A percentile compares a stretch with the other conserved stretches of the same genome.
Evolutionary conservation across 352 stramenopile genomes (phyloP).

Genomic region (Phytopythium delawarense): DNA sequence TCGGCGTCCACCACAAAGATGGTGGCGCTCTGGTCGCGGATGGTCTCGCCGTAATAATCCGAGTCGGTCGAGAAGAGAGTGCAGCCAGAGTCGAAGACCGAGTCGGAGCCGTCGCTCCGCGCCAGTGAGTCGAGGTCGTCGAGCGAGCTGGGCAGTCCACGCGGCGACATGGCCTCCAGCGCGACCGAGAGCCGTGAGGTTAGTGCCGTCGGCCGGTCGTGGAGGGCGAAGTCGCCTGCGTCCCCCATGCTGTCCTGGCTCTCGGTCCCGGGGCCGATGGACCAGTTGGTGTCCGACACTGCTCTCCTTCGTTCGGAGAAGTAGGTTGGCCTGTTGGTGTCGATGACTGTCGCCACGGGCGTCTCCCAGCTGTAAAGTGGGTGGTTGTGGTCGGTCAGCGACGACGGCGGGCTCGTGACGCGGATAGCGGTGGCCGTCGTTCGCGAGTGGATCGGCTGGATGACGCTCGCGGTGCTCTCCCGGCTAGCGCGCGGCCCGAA

Average conservation of each 20-base stretch:
- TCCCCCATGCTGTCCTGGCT: conserved; percentile 14
- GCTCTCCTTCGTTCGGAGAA: conserved; percentile 7
- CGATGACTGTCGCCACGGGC: not conserved
- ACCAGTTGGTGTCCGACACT: conserved; percentile 29
- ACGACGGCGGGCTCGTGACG: conserved; percentile 2
- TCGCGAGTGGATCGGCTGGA: conserved; percentile 9
- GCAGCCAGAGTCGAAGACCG: conserved; percentile 13
- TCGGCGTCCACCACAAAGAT: conserved; percentile 12
- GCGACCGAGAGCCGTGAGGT: conserved; percentile 5
- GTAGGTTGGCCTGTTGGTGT: not conserved
- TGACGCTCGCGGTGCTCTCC: not conserved
- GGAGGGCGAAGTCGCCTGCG: not conserved
- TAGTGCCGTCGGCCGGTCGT: not conserved
- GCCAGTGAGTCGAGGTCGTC: conserved; percentile 12
- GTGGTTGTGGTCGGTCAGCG: not conserved
- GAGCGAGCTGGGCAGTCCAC: conserved; percentile 14
- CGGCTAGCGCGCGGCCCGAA: conserved; percentile 8
- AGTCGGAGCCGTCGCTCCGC: conserved; percentile 14
- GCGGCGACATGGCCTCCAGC: conserved; percentile 11
- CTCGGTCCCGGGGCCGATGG: conserved; percentile 19
- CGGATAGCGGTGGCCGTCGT: not conserved
- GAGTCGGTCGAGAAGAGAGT: conserved; percentile 26
- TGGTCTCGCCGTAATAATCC: conserved; percentile 20
- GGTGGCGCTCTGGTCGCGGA: conserved; percentile 18
- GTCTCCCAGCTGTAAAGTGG: conserved; percentile 1